Percentiles rank a stretch among this genome's conserved stretches.
phyloP scores from a whole-genome alignment of 805 yeast species.

The Zygosaccharomyces bailii region DNA sequence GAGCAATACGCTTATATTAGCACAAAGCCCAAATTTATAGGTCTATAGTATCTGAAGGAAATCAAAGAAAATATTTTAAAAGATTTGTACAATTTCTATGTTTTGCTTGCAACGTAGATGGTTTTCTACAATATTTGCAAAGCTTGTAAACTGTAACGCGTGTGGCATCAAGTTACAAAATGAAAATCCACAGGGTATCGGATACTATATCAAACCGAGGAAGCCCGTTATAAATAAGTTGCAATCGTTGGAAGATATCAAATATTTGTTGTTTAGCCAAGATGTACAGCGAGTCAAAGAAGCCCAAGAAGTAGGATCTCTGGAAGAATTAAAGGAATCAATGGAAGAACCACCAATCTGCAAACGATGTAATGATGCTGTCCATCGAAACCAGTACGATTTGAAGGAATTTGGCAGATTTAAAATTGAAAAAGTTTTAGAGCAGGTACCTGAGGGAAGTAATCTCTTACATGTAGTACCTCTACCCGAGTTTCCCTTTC shows the following conservation, averaged over 20 bases:
- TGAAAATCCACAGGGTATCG: slow-evolving; percentile 37
- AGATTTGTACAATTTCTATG: not conserved
- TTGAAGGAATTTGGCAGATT: slow-evolving; percentile 34
- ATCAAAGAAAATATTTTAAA: not conserved
- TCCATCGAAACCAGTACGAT: slow-evolving; percentile 42
- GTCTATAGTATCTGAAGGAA: too few species aligned
- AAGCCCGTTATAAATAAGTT: slow-evolving; percentile 7
- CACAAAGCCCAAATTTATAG: too few species aligned
- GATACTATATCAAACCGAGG: slow-evolving; percentile 42
- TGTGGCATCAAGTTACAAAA: slow-evolving; percentile 58
- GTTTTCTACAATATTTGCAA: slow-evolving; percentile 7
- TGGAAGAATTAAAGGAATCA: slow-evolving; percentile 13
- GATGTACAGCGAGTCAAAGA: slow-evolving; percentile 27
- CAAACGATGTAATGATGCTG: slow-evolving; percentile 53
- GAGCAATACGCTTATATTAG: too few species aligned
- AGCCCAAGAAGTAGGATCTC: slow-evolving; percentile 6
- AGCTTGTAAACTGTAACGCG: slow-evolving; percentile 42
- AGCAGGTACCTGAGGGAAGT: slow-evolving; percentile 41
- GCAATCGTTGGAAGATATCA: slow-evolving; percentile 21
- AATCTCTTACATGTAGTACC: slow-evolving; percentile 59
- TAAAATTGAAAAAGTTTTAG: slow-evolving; percentile 34
- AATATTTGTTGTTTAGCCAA: slow-evolving; percentile 33
- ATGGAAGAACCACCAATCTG: slow-evolving; percentile 39
- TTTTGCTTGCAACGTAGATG: slow-evolving; percentile 2
- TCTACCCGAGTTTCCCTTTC: slow-evolving; percentile 69